Percentiles rank a stretch among this genome's conserved stretches.
These are phyloP conservation scores for Talaromyces stipitatus DNA, from an alignment of 495 filamentous ascomycete species.

Conservation along the genomic window DNA sequence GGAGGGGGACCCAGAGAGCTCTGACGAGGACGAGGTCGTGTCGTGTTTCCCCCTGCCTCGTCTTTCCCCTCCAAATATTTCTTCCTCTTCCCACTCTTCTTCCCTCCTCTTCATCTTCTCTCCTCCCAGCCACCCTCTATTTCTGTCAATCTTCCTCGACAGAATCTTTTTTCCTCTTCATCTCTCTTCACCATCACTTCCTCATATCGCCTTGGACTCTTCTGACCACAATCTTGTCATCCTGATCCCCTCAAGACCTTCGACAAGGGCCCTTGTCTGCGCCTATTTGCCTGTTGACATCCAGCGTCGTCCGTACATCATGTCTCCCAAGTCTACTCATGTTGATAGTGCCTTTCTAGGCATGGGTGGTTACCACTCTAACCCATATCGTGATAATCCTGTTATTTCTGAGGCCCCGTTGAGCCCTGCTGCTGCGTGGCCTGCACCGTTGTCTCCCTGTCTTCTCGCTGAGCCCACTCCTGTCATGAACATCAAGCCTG, in stretches of 20 bases:
- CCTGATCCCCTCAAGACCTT: neutral
- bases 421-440: neutral
- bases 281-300: neutral
- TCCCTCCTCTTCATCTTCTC: neutral
- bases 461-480: neutral
- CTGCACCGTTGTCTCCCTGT: neutral
- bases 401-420: neutral
- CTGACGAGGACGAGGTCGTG: neutral
- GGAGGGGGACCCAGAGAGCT: neutral
- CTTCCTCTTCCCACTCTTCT: neutral
- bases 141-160: neutral
- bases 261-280: neutral
- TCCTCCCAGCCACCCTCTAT: neutral
- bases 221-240: neutral
- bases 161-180: neutral
- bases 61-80: neutral
- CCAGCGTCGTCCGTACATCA: neutral
- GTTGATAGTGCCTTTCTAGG: neutral
- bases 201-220: neutral
- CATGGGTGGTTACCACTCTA: neutral
- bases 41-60: neutral
- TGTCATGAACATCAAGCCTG: too few relatives aligned
- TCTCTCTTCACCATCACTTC: neutral
- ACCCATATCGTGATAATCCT: neutral
- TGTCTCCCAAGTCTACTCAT: neutral